These are phyloP conservation scores for Pyrrhoderma noxium DNA, from an alignment of 1,284 basidiomycete species.

Conservation along the genomic window DNA sequence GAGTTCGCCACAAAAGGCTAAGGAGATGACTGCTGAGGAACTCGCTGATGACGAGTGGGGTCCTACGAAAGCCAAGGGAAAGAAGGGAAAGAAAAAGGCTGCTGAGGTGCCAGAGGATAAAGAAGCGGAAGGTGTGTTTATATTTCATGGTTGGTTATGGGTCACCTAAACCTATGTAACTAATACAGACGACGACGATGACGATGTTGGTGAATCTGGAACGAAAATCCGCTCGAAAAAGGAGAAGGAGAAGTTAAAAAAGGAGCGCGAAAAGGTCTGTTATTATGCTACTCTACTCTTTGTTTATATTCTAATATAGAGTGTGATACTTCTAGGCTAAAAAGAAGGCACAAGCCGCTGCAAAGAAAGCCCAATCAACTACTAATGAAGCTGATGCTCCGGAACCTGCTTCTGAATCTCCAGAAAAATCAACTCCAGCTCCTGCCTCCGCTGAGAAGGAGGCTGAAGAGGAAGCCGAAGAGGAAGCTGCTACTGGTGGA, in stretches of 20 bases:
- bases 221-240: conserved; percentile 76
- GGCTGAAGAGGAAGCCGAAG: conserved; percentile 51
- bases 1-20: conserved; percentile 32
- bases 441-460: conserved; percentile 32
- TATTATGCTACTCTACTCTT: not conserved
- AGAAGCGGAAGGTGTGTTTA: not conserved
- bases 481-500: conserved; percentile 38
- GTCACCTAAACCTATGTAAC: too few relatives aligned
- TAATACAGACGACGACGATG: conserved; percentile 13
- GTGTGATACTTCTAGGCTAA: conserved; percentile 58
- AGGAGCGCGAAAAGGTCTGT: conserved; percentile 84
- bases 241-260: conserved; percentile 91
- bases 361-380: conserved; percentile 58
- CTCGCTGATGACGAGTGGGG: conserved; percentile 66
- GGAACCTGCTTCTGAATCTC: conserved; percentile 22
- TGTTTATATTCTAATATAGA: not conserved
- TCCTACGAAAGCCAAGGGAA: conserved; percentile 44
- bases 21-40: conserved; percentile 54
- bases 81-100: conserved; percentile 41
- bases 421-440: not conserved
- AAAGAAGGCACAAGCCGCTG: conserved; percentile 89
- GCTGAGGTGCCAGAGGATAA: conserved; percentile 14
- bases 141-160: not conserved
- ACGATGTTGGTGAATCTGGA: conserved; percentile 38
- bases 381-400: conserved; percentile 25